Conservation (phyloP, 495 filamentous ascomycete genomes). For the Neurospora intermedia region DNA sequence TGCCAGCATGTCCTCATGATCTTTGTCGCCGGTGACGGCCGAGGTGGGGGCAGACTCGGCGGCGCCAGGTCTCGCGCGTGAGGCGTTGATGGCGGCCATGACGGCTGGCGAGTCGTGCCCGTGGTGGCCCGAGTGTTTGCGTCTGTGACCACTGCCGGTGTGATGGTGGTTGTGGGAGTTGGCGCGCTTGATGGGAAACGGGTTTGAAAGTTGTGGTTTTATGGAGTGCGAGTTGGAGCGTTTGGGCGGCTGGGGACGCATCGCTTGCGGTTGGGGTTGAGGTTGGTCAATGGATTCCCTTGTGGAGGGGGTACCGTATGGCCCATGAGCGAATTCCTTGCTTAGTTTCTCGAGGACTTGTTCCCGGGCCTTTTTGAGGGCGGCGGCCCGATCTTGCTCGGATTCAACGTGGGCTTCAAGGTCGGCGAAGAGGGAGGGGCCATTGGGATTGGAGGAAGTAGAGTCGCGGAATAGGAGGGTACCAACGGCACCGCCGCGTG, state of each 20-base stretch:
- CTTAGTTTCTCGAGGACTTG: slow-evolving; percentile 35
- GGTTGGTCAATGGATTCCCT: neutral
- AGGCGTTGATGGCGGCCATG: neutral
- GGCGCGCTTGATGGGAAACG: neutral
- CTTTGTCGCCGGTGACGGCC: neutral
- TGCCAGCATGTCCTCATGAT: neutral
- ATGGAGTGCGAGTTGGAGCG: neutral
- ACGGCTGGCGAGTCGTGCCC: neutral
- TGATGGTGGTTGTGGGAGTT: neutral
- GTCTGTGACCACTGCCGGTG: neutral
- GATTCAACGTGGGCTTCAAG: slow-evolving; percentile 31
- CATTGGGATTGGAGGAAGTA: slow-evolving; percentile 14
- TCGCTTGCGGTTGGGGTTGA: neutral
- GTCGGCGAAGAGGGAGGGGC: slow-evolving; percentile 33
- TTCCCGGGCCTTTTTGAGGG: slow-evolving; percentile 33
- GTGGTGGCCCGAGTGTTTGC: neutral
- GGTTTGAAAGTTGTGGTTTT: neutral
- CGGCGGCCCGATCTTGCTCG: slow-evolving; percentile 28
- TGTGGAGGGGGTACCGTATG: neutral
- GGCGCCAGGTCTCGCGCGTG: neutral
- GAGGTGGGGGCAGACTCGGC: neutral
- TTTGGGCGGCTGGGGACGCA: neutral
- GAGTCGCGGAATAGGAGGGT: neutral
- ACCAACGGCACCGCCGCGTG: neutral
- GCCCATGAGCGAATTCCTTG: slow-evolving; percentile 22